Evolutionary conservation across 2,329 filamentous ascomycete genomes (phyloP).

Genomic region (Phaeosphaeriaceae sp.): DNA sequence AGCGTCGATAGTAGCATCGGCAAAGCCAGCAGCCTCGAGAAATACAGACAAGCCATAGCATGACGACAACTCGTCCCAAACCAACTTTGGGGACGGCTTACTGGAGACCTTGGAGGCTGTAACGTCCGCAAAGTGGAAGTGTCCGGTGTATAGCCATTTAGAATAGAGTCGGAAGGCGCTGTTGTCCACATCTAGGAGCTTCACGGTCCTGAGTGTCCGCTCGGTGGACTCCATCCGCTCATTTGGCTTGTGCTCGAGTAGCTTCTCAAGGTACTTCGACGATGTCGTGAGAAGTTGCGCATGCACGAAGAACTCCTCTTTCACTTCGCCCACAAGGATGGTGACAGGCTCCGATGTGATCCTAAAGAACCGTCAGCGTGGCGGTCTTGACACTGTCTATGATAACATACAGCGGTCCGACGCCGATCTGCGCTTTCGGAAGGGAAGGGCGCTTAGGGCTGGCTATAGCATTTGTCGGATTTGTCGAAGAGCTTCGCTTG

Average conservation of each 20-base stretch:
- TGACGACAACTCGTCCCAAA: not conserved
- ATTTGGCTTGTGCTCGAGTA: not conserved
- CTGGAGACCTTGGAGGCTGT: not conserved
- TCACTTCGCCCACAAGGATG: not conserved
- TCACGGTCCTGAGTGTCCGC: not conserved
- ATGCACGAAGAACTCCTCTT: not conserved
- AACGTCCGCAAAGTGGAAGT: not conserved
- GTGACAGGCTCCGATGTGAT: not conserved
- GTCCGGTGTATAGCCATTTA: conserved; percentile 8
- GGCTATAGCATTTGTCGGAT: too few species aligned
- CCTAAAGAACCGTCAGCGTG: not conserved
- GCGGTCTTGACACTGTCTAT: too few species aligned
- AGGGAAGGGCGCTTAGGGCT: too few species aligned
- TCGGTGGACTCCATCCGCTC: not conserved
- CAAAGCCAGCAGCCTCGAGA: not conserved
- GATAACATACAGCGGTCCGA: not conserved
- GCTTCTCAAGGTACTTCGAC: not conserved
- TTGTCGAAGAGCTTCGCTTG: too few species aligned
- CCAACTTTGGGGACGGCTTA: not conserved
- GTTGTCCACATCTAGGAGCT: not conserved
- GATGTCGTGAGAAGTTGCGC: not conserved
- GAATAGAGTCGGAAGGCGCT: not conserved
- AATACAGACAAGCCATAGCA: not conserved
- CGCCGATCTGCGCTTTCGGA: not conserved
- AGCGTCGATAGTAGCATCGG: conserved; percentile 4